Evolutionary conservation across 345 rosid species (phyloP).

Genomic region (Rhizophora mangle): DNA sequence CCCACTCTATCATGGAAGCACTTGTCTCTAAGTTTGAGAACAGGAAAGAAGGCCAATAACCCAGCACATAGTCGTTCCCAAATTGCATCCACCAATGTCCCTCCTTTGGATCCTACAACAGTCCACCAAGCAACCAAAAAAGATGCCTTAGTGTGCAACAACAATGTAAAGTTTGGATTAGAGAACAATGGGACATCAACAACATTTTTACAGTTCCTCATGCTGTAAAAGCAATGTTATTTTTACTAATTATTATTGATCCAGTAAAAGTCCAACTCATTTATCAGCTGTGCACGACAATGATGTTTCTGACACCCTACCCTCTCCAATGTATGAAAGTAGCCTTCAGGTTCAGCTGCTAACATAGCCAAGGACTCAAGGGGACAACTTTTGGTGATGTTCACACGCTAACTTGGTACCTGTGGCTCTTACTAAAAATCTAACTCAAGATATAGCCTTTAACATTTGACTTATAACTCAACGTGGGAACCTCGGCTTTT

Average conservation of each 20-base stretch:
- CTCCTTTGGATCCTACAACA: conserved; percentile 26
- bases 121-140: not conserved
- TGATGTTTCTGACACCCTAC: not conserved
- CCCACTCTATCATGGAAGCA: conserved; percentile 29
- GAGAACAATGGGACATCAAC: no score
- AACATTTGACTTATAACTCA: not conserved
- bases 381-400: not conserved
- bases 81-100: conserved; percentile 48
- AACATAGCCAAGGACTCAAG: not conserved
- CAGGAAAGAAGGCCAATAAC: conserved; percentile 43
- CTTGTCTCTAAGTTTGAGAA: conserved; percentile 26
- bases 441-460: not conserved
- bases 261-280: not conserved
- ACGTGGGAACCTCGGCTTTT: not conserved
- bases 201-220: not conserved
- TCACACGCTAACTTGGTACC: not conserved
- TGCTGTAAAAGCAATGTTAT: not conserved
- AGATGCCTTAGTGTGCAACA: no score
- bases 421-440: not conserved
- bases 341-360: not conserved
- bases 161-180: no score
- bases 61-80: conserved; percentile 18
- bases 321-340: not conserved
- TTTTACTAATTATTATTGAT: not conserved
- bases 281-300: not conserved